A percentile compares a stretch with the other conserved stretches of the same genome.
These are phyloP conservation scores for Aspergillus mulundensis DNA, from an alignment of 495 filamentous ascomycete species.

Conservation along the genomic window DNA sequence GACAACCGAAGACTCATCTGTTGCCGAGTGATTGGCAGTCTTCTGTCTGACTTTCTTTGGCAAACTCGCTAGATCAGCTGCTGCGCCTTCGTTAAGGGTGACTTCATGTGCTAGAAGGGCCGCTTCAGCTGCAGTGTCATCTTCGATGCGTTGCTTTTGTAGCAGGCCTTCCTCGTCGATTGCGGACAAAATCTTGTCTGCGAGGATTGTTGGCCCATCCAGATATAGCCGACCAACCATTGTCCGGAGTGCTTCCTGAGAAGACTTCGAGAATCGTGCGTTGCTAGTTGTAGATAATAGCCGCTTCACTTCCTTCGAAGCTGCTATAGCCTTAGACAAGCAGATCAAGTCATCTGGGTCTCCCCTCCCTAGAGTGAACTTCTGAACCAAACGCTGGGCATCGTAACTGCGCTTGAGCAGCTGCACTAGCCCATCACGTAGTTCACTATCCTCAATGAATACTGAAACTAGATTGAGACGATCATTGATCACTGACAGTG, in stretches of 20 bases:
- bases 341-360: slow-evolving; percentile 88
- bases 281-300: slow-evolving; percentile 30
- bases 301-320: slow-evolving; percentile 64
- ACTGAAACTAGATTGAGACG: slow-evolving; percentile 77
- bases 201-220: slow-evolving; percentile 62
- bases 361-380: slow-evolving; percentile 86
- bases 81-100: slow-evolving; percentile 53
- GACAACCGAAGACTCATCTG: slow-evolving; percentile 33
- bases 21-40: slow-evolving; percentile 23
- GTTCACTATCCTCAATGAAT: slow-evolving; percentile 57
- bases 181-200: slow-evolving; percentile 63
- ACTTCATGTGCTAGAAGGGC: slow-evolving; percentile 66
- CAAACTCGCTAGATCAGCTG: slow-evolving; percentile 42
- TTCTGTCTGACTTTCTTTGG: slow-evolving; percentile 42
- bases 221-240: slow-evolving; percentile 64
- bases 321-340: slow-evolving; percentile 74
- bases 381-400: slow-evolving; percentile 84
- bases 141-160: slow-evolving; percentile 70
- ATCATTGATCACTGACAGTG: slow-evolving; percentile 69
- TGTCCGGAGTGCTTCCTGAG: slow-evolving; percentile 30
- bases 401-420: slow-evolving; percentile 78
- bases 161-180: slow-evolving; percentile 93
- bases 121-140: slow-evolving; percentile 63
- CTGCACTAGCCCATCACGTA: slow-evolving; percentile 61
- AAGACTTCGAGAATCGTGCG: slow-evolving; percentile 16